Conservation (phyloP, 805 yeast genomes). For the Dipodascopsis tothii region DNA sequence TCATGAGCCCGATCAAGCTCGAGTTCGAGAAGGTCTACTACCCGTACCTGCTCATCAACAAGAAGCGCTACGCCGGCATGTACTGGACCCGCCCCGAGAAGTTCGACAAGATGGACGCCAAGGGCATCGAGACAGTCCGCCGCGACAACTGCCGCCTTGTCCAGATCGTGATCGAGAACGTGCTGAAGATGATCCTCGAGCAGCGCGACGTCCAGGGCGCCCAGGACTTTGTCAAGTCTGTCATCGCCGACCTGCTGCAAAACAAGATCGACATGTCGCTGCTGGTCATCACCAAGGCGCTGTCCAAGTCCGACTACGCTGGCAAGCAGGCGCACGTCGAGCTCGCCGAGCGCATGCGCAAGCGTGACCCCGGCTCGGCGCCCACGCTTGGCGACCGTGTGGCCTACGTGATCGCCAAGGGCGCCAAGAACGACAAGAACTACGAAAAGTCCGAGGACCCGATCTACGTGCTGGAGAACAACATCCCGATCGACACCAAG, state of each 20-base stretch:
- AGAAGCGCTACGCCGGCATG: conserved; percentile 93
- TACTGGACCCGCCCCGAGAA: conserved; percentile 93
- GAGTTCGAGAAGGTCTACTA: conserved; percentile 95
- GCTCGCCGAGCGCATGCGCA: conserved; percentile 88
- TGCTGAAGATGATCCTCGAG: conserved; percentile 73
- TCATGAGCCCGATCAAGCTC: conserved; percentile 79
- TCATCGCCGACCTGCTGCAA: conserved; percentile 83
- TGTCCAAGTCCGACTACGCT: conserved; percentile 82
- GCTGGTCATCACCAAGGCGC: conserved; percentile 85
- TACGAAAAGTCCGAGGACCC: conserved; percentile 98
- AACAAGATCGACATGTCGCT: conserved; percentile 89
- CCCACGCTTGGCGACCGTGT: conserved; percentile 97
- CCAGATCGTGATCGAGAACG: conserved; percentile 88
- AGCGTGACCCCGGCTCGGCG: conserved; percentile 95
- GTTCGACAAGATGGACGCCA: conserved; percentile 94
- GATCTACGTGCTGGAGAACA: conserved; percentile 80
- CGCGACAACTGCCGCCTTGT: conserved; percentile 95
- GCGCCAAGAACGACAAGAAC: conserved; percentile 71
- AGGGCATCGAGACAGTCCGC: conserved; percentile 96
- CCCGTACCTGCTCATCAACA: conserved; percentile 88
- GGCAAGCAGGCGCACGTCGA: conserved; percentile 97
- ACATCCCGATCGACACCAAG: conserved; percentile 87
- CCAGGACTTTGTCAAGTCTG: conserved; percentile 70
- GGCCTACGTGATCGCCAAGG: conserved; percentile 84
- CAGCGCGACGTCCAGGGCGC: conserved; percentile 84